Percentiles rank a stretch among this genome's conserved stretches.
Conservation (phyloP, 805 yeast genomes). For the Teunomyces lycoperdinae region DNA sequence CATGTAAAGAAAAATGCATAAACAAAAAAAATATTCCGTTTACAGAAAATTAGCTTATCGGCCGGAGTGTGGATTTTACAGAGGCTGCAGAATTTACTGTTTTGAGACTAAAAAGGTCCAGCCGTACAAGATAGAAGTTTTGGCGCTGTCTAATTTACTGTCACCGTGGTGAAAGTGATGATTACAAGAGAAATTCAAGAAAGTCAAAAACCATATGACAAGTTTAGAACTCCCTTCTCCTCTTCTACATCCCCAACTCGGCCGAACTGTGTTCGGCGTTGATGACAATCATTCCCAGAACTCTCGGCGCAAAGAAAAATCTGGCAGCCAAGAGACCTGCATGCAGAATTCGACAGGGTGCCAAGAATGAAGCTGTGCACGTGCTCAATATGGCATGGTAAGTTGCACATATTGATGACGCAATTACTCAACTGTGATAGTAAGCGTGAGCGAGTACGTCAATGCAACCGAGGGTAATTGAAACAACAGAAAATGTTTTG, state of each 20-base stretch:
- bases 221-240: neutral
- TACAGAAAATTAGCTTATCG: neutral
- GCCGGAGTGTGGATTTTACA: neutral
- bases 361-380: conserved; percentile 1
- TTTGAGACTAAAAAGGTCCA: neutral
- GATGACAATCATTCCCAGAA: neutral
- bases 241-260: neutral
- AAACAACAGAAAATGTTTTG: neutral
- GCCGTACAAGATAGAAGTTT: neutral
- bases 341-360: neutral
- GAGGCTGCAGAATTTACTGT: neutral
- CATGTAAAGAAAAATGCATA: neutral
- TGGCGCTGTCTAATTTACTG: neutral
- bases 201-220: neutral
- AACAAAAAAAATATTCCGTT: neutral
- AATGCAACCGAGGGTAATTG: neutral
- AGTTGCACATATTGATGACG: neutral
- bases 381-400: conserved; percentile 1
- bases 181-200: neutral
- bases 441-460: too few relatives aligned
- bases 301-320: conserved; percentile 4
- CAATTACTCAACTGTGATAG: neutral
- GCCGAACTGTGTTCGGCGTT: neutral
- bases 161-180: neutral
- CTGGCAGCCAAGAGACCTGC: conserved; percentile 2